These are phyloP conservation scores for Margaritispora aquatica DNA, from an alignment of 495 filamentous ascomycete genomes.

Conservation along the genomic window DNA sequence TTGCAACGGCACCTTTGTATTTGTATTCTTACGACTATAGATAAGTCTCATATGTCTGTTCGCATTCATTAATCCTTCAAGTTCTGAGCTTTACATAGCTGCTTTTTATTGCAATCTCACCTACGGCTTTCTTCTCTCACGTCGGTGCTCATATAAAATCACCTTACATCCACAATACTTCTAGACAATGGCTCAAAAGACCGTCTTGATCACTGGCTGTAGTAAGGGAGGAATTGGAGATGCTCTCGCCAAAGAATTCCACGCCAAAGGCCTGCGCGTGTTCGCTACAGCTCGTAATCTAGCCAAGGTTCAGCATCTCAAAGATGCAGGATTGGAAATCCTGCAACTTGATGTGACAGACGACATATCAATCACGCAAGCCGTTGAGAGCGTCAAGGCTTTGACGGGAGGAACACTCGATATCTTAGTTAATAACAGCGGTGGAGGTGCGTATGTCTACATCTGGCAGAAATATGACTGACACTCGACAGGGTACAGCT, in stretches of 20 bases:
- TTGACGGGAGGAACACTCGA: slow-evolving; percentile 35
- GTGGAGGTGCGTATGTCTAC: slow-evolving; percentile 25
- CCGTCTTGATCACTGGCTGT: slow-evolving; percentile 41
- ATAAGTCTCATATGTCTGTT: too few species aligned
- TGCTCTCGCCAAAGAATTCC: slow-evolving; percentile 35
- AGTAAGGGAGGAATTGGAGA: slow-evolving; percentile 37
- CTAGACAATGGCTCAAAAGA: slow-evolving; percentile 9
- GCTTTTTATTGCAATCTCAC: not conserved
- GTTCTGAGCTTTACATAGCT: too few species aligned
- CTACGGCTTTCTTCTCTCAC: not conserved
- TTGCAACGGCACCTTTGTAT: too few species aligned
- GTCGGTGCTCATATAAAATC: not conserved
- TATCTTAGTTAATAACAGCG: slow-evolving; percentile 53
- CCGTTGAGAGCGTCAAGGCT: slow-evolving; percentile 20
- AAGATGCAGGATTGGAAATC: slow-evolving; percentile 35
- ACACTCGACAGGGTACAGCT: slow-evolving; percentile 20
- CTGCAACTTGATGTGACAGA: slow-evolving; percentile 44
- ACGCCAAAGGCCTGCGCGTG: slow-evolving; percentile 31
- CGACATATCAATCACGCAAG: slow-evolving; percentile 30
- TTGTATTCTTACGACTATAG: too few species aligned
- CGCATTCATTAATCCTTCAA: too few species aligned
- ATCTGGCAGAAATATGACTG: not conserved
- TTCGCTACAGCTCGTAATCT: slow-evolving; percentile 40
- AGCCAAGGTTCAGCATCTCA: slow-evolving; percentile 32
- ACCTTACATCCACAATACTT: not conserved